phyloP scores from a whole-genome alignment of 139 green algal species.

The Chlorella sorokiniana region DNA sequence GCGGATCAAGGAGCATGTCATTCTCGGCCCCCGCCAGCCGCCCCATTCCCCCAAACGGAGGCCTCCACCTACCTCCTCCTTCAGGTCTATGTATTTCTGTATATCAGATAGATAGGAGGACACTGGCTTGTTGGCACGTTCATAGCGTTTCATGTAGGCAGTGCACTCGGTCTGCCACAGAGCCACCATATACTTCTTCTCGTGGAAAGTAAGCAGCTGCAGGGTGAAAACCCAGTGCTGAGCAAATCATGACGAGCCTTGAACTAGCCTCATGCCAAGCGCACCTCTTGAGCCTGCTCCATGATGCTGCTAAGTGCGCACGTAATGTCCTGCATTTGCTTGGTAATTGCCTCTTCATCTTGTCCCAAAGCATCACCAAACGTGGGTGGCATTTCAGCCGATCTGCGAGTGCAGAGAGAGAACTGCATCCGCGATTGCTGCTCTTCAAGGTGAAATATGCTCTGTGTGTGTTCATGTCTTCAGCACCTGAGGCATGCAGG shows the following conservation, averaged over 20 bases:
- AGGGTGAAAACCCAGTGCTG: background rate
- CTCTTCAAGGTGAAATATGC: background rate
- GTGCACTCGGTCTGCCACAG: conserved; percentile 23
- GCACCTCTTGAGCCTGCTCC: conserved; percentile 79
- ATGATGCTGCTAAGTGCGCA: conserved; percentile 77
- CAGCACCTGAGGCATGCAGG: conserved; percentile 11
- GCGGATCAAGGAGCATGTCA: no score
- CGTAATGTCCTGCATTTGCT: conserved; percentile 80
- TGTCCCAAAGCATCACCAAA: conserved; percentile 74
- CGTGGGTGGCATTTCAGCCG: conserved; percentile 42
- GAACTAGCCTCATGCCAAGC: background rate
- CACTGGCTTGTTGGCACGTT: conserved; percentile 86
- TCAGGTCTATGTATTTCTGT: conserved; percentile 68
- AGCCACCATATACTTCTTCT: conserved; percentile 74
- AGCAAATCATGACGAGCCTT: background rate
- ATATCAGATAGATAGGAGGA: conserved; percentile 83
- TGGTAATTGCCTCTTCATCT: conserved; percentile 81
- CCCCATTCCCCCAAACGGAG: no score
- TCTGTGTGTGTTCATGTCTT: background rate
- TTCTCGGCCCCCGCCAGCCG: background rate
- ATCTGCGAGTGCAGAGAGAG: background rate
- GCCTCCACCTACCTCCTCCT: conserved; percentile 56
- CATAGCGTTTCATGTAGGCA: conserved; percentile 67
- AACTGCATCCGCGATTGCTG: background rate
- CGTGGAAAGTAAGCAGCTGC: conserved; percentile 36